Evolutionary conservation across 2,329 filamentous ascomycete species (phyloP).

Genomic region (Cryphonectria japonica): DNA sequence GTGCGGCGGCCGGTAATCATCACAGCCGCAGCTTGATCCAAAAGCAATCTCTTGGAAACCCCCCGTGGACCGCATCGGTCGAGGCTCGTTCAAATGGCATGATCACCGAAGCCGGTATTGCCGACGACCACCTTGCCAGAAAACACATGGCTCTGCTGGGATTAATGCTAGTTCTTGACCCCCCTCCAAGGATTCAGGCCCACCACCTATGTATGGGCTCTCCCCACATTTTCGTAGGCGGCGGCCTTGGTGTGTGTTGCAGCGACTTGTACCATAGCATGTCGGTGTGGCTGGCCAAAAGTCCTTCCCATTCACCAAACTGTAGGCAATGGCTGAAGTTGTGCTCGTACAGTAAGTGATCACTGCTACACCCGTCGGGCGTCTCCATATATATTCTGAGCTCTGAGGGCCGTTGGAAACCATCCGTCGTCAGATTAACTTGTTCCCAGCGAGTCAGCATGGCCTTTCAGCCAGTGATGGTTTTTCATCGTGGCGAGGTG

Average conservation of each 20-base stretch:
- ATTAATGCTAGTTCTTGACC: constrained; percentile 11
- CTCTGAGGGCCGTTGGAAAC: background rate
- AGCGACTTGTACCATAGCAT: background rate
- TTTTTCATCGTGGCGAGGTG: constrained; percentile 8
- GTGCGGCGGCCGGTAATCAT: constrained; percentile 17
- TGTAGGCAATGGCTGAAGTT: background rate
- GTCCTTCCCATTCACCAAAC: background rate
- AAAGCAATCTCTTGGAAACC: constrained; percentile 20
- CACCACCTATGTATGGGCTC: background rate
- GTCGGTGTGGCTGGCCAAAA: constrained; percentile 7
- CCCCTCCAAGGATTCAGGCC: constrained; percentile 22
- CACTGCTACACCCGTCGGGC: background rate
- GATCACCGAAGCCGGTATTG: constrained; percentile 26
- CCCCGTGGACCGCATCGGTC: constrained; percentile 19
- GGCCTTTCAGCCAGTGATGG: background rate
- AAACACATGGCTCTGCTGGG: constrained; percentile 28
- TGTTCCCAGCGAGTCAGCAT: background rate
- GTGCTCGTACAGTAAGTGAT: background rate
- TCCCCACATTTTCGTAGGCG: constrained; percentile 18
- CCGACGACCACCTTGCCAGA: constrained; percentile 23
- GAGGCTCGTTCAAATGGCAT: constrained; percentile 17
- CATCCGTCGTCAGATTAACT: background rate
- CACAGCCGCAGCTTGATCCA: constrained; percentile 14
- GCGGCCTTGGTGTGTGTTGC: background rate
- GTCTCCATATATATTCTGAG: background rate